Percentiles rank a stretch among this genome's conserved stretches.
Conservation (phyloP, 345 rosid genomes). For the Nephelium lappaceum region DNA sequence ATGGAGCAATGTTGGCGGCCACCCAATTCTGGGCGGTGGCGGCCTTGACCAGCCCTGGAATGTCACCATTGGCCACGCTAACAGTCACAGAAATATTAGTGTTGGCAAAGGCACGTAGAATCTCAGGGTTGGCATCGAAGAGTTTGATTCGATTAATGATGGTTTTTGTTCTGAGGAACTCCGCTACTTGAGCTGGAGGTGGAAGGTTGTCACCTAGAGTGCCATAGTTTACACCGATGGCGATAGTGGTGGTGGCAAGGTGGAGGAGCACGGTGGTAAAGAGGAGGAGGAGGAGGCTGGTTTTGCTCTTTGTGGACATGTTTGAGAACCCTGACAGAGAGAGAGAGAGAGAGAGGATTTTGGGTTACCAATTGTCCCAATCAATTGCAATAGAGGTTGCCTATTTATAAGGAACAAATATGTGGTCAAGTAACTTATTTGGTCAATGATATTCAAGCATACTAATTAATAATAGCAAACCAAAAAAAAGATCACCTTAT, state of each 20-base stretch:
- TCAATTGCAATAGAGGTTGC: neutral
- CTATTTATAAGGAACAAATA: too few relatives aligned
- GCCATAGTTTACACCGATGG: slow-evolving; percentile 89
- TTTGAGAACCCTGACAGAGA: neutral
- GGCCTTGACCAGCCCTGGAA: slow-evolving; percentile 49
- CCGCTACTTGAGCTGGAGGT: slow-evolving; percentile 68
- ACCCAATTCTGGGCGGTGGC: slow-evolving; percentile 63
- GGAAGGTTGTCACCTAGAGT: slow-evolving; percentile 77
- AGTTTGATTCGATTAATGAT: slow-evolving; percentile 68
- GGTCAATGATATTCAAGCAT: neutral
- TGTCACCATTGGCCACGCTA: slow-evolving; percentile 59
- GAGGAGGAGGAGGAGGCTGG: slow-evolving; percentile 37
- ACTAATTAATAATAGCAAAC: too few relatives aligned
- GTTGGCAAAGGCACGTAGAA: slow-evolving; percentile 75
- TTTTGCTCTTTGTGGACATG: neutral
- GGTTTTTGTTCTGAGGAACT: slow-evolving; percentile 61
- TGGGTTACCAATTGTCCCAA: neutral
- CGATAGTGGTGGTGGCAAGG: slow-evolving; percentile 36
- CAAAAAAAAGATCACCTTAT: neutral
- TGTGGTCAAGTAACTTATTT: neutral
- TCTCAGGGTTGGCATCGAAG: slow-evolving; percentile 63
- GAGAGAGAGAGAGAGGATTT: neutral
- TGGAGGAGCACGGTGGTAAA: slow-evolving; percentile 31
- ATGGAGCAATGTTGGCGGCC: slow-evolving; percentile 50
- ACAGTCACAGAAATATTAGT: slow-evolving; percentile 56